Percentiles rank a stretch among this genome's conserved stretches.
These are phyloP conservation scores for Eucalyptus grandis DNA, from an alignment of 345 rosid species.

Conservation along the genomic window DNA sequence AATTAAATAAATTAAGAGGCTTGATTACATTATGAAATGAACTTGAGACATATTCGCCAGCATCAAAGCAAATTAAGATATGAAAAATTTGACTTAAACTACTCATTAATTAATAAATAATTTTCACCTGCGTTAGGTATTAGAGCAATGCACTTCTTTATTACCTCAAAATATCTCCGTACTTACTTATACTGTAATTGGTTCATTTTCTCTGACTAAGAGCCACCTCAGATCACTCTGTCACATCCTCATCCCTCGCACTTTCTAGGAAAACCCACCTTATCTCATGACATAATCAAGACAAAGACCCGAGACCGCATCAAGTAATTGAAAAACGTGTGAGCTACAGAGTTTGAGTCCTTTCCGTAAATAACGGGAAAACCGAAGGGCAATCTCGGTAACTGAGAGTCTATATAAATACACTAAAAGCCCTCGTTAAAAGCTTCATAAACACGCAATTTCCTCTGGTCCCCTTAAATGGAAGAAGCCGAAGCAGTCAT, in stretches of 20 bases:
- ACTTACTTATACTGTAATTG: background rate
- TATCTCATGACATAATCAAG: background rate
- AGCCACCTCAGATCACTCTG: background rate
- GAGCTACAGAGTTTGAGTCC: background rate
- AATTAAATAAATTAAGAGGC: background rate
- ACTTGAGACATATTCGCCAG: background rate
- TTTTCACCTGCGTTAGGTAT: background rate
- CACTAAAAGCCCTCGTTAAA: background rate
- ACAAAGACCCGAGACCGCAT: background rate
- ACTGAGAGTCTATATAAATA: background rate
- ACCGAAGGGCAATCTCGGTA: background rate
- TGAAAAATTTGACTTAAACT: background rate
- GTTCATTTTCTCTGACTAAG: background rate
- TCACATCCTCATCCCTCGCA: background rate
- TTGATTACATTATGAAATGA: background rate
- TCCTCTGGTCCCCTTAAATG: slow-evolving; percentile 13
- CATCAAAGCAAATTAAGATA: background rate
- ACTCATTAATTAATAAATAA: background rate
- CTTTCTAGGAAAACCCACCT: background rate
- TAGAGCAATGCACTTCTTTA: background rate
- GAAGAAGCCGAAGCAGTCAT: slow-evolving; percentile 6
- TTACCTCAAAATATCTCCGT: background rate
- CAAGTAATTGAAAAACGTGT: background rate
- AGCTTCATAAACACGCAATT: background rate
- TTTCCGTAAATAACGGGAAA: background rate